Base-by-base conservation (phyloP, 2,329 filamentous ascomycete species). In the Laburnicola sp. region DNA sequence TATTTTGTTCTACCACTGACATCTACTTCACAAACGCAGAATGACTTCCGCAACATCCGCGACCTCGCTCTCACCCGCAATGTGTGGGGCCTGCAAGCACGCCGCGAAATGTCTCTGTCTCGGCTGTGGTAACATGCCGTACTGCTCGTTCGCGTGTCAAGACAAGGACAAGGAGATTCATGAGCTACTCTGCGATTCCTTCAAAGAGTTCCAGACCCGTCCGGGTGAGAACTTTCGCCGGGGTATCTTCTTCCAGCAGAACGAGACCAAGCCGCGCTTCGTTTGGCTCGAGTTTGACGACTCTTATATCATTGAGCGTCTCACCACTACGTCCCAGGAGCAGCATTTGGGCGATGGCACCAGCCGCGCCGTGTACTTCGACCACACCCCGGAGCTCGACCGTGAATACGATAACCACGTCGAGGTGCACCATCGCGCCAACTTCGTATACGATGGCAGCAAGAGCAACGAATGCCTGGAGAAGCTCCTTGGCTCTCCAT, bases 131-230 rank as follows among this genome's bases (percentile, higher is more conserved):
- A 48, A 45, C 23, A 32, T 34, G 16, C 34, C 38, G n/a, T 62
- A 62, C 41, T 63, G 60, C 45, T 58, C 57, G 9, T 32, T 38
- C 11, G 22, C 23, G 8, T 63, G 58, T 34, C 60, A 60, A 36
- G 23, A 53, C 38, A 30, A 16, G 8, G 53, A 62, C 52, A 56
- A 53, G 58, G 28, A 42, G 1, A 22, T 51, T 5, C 57, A 62
- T 51, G 51, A 58, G 25, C 36, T 57, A 0, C 51, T 63, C n/a
- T 63, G 60, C 57, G 32, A 21, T 6, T n/a, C 2, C 21, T 52
- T 52, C 48, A 25, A 28, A 21, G 22, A 37, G 8, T 44, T 48
- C 36, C 30, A 35, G 21, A 10, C 11, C 4, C 46, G 51, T 10
- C 52, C 48, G 1, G 34, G 25, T 11, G 3, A 3, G 1, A 22